Conservation (phyloP, 164 flowering plant genomes). For the Chloranthus sessilifolius region DNA sequence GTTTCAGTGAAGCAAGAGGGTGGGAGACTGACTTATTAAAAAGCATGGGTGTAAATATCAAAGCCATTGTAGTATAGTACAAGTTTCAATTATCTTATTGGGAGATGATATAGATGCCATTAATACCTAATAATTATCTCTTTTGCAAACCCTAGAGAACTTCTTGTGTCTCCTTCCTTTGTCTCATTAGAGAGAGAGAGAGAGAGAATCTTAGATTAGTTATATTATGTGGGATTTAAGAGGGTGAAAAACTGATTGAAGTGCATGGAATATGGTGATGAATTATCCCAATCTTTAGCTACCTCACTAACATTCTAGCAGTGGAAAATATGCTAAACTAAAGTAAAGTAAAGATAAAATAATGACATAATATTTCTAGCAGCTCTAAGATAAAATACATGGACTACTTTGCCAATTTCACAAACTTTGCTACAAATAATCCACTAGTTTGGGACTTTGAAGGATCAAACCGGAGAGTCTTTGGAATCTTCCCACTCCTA, state of each 20-base stretch:
- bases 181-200: conserved; percentile 10
- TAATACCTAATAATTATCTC: too few species aligned
- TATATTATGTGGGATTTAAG: conserved; percentile 14
- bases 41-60: too few species aligned
- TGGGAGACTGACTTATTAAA: too few species aligned
- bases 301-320: conserved; percentile 47
- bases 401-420: conserved; percentile 30
- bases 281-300: conserved; percentile 31
- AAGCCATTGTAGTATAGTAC: too few species aligned
- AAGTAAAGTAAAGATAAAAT: too few species aligned
- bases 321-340: conserved; percentile 23
- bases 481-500: conserved; percentile 52
- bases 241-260: conserved; percentile 18
- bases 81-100: too few species aligned
- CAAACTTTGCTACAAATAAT: conserved; percentile 82
- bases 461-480: conserved; percentile 88
- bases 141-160: too few species aligned
- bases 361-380: too few species aligned
- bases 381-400: too few species aligned
- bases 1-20: too few species aligned
- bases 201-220: conserved; percentile 1
- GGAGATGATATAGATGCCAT: too few species aligned
- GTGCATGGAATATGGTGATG: conserved; percentile 30
- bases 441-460: conserved; percentile 84
- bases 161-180: too few species aligned